Evolutionary conservation across 208 protist genomes (phyloP), one percentile per base, ranked within the genome.

Genomic region (Trypanosoma platydactyli): DNA sequence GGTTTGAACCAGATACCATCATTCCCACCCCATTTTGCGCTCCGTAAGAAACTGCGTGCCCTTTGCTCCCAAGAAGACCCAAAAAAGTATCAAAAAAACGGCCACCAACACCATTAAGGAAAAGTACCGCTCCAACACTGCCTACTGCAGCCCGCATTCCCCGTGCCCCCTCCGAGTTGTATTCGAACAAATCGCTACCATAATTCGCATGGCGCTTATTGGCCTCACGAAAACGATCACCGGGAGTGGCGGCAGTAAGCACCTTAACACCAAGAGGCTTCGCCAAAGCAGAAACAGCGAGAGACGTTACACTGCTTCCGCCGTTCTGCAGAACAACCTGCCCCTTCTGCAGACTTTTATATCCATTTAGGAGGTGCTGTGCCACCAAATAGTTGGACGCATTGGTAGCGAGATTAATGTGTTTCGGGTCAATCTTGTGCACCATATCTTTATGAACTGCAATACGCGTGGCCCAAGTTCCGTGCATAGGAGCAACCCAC

Each of bases 41-140:
- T 51, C 87, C 87, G 61, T 89, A 94, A 13, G 71, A 84, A n/a
- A 94, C 84, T 20, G 87, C 84, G 53, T 88, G 64, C 9, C 76
- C 82, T 16, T 68, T 55, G 1, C 59, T 70, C n/a, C 64, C 84
- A 54, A 86, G 59, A 41, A 85, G 69, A 67, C 83, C 80, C 50
- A 94, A 66, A 59, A 91, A 78, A 25, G 69, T 69, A 68, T 94
- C 83, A 49, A 94, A 85, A 59, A 75, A 56, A 24, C 70, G 64
- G 24, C 87, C 87, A n/a, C 87, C 87, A 57, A 91, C 82, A 49
- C 76, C 87, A 59, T 94, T 94, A 42, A 89, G 57, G 61, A 74
- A 91, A 30, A 90, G 69, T 9, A 68, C 62, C 4, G 77, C 83
- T 49, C 81, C 73, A 45, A 33, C 53, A 41, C 38, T 77, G 15